These are phyloP conservation scores for Scenedesmus sp. DNA, from an alignment of 163 green algal genomes.

Conservation along the genomic window DNA sequence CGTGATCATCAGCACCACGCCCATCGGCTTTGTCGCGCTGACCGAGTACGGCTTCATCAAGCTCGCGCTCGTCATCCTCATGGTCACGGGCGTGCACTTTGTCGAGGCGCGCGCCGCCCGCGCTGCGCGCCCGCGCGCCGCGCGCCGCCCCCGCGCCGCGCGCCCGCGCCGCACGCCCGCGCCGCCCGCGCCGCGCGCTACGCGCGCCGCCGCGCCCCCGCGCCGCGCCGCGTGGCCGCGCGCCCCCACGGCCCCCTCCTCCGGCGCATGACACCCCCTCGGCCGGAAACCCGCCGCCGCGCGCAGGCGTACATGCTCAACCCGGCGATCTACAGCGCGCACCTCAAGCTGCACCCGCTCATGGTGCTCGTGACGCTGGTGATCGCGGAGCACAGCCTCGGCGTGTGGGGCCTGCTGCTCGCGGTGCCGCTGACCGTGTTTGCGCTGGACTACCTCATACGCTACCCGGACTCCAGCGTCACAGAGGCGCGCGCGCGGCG, in stretches of 20 bases:
- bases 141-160: too few species aligned
- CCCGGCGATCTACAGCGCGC: constrained; percentile 90
- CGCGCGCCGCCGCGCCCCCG: too few species aligned
- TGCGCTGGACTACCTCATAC: constrained; percentile 91
- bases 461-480: constrained; percentile 76
- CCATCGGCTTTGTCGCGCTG: constrained; percentile 94
- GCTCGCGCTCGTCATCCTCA: constrained; percentile 88
- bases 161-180: too few species aligned
- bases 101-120: constrained; percentile 90
- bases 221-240: too few species aligned
- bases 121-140: too few species aligned
- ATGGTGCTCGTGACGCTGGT: constrained; percentile 91
- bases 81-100: constrained; percentile 93
- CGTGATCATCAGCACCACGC: constrained; percentile 93
- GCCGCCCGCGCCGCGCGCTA: too few species aligned
- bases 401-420: constrained; percentile 94
- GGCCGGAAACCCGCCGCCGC: too few species aligned
- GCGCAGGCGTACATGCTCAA: constrained; percentile 62
- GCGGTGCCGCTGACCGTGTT: constrained; percentile 95
- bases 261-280: too few species aligned
- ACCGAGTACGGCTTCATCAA: constrained; percentile 96
- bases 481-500: too few species aligned
- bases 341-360: constrained; percentile 96
- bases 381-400: constrained; percentile 92
- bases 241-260: too few species aligned